Percentiles rank a stretch among this genome's conserved stretches.
These are phyloP conservation scores for Mycena crocata DNA, from an alignment of 768 basidiomycete species.

Conservation along the genomic window DNA sequence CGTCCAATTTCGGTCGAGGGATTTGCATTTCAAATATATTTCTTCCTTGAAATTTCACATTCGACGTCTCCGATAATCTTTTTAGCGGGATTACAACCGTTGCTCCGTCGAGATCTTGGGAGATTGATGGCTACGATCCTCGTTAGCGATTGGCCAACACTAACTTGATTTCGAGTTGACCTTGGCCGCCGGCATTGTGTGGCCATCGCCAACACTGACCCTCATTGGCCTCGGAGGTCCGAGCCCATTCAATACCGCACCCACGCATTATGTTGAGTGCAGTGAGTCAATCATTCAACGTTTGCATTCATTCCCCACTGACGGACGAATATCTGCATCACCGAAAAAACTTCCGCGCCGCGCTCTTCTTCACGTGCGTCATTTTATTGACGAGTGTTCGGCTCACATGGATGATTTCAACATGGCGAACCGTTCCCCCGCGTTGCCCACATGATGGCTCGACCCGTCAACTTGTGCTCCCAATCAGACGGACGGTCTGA, in stretches of 20 bases:
- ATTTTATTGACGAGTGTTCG: not conserved
- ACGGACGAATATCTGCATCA: not conserved
- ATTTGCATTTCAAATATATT: slow-evolving; percentile 14
- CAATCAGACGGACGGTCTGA: slow-evolving; percentile 30
- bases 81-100: not conserved
- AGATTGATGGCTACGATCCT: slow-evolving; percentile 20
- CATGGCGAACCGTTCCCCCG: not conserved
- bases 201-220: too few relatives aligned
- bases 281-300: not conserved
- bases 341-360: slow-evolving; percentile 1
- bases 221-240: too few relatives aligned
- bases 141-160: not conserved
- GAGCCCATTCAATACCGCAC: too few relatives aligned
- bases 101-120: slow-evolving; percentile 26
- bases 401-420: slow-evolving; percentile 11
- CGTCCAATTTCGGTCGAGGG: slow-evolving; percentile 6
- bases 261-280: not conserved
- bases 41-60: not conserved
- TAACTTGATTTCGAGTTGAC: not conserved
- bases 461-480: slow-evolving; percentile 15
- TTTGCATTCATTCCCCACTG: not conserved
- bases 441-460: slow-evolving; percentile 20
- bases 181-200: too few relatives aligned
- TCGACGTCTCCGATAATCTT: not conserved
- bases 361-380: slow-evolving; percentile 1